These are phyloP conservation scores for Tetrahymena malaccensis DNA, from an alignment of 73 alveolate species.

Conservation along the genomic window DNA sequence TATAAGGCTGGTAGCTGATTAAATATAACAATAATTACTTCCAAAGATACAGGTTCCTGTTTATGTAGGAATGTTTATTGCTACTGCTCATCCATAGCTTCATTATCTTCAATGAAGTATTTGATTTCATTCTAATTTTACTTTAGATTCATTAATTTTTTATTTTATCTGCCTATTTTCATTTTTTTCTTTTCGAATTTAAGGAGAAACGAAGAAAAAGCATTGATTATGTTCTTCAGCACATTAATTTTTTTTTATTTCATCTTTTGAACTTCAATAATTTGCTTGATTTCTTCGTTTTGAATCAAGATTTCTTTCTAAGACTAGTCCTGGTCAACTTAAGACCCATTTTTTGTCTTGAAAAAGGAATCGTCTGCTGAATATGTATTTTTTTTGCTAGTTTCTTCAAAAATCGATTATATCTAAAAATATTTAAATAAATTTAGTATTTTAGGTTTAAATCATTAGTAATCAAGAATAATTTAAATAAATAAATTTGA, in stretches of 20 bases:
- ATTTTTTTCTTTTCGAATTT: not conserved
- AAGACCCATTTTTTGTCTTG: not conserved
- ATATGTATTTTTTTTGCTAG: not conserved
- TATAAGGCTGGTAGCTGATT: not conserved
- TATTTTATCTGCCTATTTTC: not conserved
- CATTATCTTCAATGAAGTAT: not conserved
- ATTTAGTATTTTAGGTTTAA: not conserved
- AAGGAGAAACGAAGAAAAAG: not conserved
- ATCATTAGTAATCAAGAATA: too few relatives aligned
- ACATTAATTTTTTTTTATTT: not conserved
- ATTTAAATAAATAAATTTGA: not conserved
- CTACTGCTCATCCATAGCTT: not conserved
- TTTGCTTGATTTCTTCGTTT: not conserved
- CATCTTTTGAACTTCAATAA: not conserved
- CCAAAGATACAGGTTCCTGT: not conserved
- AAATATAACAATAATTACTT: not conserved
- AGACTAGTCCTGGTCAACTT: not conserved
- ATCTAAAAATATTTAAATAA: not conserved
- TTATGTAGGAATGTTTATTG: not conserved
- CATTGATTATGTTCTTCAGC: not conserved
- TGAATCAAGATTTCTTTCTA: not conserved
- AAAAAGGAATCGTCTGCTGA: not conserved
- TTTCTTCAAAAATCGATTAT: not conserved
- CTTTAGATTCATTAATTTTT: not conserved
- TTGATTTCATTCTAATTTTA: not conserved